Evolutionary conservation across 2,329 filamentous ascomycete genomes (phyloP).

Genomic region (Bipolaris sorokiniana): DNA sequence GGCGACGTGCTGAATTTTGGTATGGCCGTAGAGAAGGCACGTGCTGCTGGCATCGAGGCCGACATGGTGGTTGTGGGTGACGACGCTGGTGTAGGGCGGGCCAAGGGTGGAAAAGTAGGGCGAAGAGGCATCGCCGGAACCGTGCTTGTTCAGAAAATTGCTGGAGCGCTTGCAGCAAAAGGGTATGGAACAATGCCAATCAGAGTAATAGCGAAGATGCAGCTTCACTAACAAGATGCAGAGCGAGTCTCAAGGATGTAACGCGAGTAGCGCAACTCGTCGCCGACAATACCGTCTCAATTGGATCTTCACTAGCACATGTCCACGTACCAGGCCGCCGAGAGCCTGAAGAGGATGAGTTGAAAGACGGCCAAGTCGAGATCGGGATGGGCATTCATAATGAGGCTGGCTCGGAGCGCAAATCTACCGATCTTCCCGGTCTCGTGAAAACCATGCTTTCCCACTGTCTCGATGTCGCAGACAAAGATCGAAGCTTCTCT

Average conservation of each 20-base stretch:
- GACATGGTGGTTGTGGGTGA: slow-evolving; percentile 94
- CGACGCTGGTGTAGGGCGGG: slow-evolving; percentile 85
- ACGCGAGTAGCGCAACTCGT: slow-evolving; percentile 72
- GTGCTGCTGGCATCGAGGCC: slow-evolving; percentile 74
- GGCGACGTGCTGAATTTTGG: slow-evolving; percentile 82
- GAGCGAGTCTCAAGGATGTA: slow-evolving; percentile 69
- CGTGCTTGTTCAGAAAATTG: slow-evolving; percentile 88
- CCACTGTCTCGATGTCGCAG: slow-evolving; percentile 66
- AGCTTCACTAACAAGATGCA: slow-evolving; percentile 15
- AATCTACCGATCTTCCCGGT: slow-evolving; percentile 50
- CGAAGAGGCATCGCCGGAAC: slow-evolving; percentile 89
- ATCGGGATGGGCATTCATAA: slow-evolving; percentile 80
- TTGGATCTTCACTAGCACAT: slow-evolving; percentile 84
- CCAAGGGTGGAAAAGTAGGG: slow-evolving; percentile 87
- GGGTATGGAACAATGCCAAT: slow-evolving; percentile 55
- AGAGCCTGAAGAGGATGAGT: slow-evolving; percentile 62
- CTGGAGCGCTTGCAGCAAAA: slow-evolving; percentile 78
- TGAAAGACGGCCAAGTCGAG: slow-evolving; percentile 67
- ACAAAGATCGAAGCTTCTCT: slow-evolving; percentile 74
- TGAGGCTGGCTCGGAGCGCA: slow-evolving; percentile 59
- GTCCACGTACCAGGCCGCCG: slow-evolving; percentile 89
- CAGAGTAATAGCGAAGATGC: too few relatives aligned
- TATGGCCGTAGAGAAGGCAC: slow-evolving; percentile 90
- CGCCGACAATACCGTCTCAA: slow-evolving; percentile 78
- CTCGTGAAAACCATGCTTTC: slow-evolving; percentile 66